These are phyloP conservation scores for Arbutus unedo DNA, from an alignment of 148 eudicot species.

Conservation along the genomic window DNA sequence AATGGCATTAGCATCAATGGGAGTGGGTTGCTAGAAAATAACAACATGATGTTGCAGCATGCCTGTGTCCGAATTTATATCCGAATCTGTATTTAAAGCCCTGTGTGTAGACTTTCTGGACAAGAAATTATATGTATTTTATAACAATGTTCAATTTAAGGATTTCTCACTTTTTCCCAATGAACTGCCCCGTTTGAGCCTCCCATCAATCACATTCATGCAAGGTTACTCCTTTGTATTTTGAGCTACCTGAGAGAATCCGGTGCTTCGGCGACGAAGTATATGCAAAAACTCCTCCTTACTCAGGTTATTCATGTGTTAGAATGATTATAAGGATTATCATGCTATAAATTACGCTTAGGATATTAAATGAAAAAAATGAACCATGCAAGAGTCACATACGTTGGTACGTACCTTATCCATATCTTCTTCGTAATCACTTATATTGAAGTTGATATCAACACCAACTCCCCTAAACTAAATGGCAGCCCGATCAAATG, in stretches of 20 bases:
- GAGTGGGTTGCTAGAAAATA: no score
- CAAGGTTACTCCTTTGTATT: constrained; percentile 53
- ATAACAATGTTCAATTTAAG: neutral
- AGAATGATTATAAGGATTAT: neutral
- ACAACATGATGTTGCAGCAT: no score
- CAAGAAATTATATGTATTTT: neutral
- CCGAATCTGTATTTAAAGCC: no score
- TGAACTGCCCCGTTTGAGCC: constrained; percentile 54
- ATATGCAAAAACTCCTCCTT: constrained; percentile 65
- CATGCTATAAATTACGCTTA: no score
- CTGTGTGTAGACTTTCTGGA: no score
- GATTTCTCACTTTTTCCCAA: constrained; percentile 47
- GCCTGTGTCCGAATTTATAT: no score
- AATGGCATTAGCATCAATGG: no score
- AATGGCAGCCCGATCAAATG: constrained; percentile 85
- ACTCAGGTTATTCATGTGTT: constrained; percentile 47
- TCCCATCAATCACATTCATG: constrained; percentile 66
- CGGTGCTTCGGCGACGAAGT: constrained; percentile 53
- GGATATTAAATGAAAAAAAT: no score
- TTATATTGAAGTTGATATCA: constrained; percentile 63
- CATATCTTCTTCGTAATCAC: constrained; percentile 78
- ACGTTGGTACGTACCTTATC: constrained; percentile 39
- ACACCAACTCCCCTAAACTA: constrained; percentile 85
- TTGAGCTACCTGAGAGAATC: constrained; percentile 52
- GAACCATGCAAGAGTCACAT: no score